These are phyloP conservation scores for Teratosphaeriaceae sp. DNA, from an alignment of 2,329 filamentous ascomycete genomes.

Conservation along the genomic window DNA sequence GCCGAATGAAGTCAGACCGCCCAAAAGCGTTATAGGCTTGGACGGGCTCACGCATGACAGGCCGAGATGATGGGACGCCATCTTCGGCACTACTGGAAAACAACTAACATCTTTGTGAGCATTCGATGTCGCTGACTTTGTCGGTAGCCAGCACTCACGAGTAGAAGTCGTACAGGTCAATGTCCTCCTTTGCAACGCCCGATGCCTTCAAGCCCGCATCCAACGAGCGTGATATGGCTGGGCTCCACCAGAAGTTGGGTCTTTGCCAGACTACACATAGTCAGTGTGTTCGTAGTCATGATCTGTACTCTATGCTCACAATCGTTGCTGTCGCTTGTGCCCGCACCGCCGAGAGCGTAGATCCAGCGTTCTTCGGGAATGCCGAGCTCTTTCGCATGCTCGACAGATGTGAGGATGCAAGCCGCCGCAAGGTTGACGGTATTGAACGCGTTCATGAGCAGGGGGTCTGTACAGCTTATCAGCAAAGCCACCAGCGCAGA, in stretches of 20 bases:
- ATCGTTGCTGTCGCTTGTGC: constrained; percentile 50
- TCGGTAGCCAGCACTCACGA: constrained; percentile 45
- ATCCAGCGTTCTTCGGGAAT: constrained; percentile 54
- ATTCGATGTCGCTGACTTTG: too few relatives aligned
- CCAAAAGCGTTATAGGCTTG: constrained; percentile 55
- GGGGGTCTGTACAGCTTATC: constrained; percentile 45
- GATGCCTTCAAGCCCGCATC: constrained; percentile 47
- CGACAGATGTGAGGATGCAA: constrained; percentile 52
- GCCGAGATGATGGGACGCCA: constrained; percentile 55
- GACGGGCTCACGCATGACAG: constrained; percentile 40
- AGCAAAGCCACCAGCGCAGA: constrained; percentile 3
- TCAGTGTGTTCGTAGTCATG: neutral
- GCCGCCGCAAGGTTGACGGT: constrained; percentile 59
- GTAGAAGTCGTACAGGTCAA: constrained; percentile 60
- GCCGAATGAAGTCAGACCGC: constrained; percentile 61
- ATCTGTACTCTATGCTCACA: constrained; percentile 36
- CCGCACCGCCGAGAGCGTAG: constrained; percentile 58
- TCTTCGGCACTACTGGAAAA: constrained; percentile 63
- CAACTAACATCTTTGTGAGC: constrained; percentile 42
- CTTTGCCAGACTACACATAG: constrained; percentile 52
- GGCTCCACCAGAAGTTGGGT: constrained; percentile 51
- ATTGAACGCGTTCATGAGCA: constrained; percentile 68
- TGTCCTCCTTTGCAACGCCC: constrained; percentile 41
- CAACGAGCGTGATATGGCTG: constrained; percentile 52
- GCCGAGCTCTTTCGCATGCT: constrained; percentile 48